Evolutionary conservation across 2,329 filamentous ascomycete species (phyloP).

Genomic region (Pseudogymnoascus sp.): DNA sequence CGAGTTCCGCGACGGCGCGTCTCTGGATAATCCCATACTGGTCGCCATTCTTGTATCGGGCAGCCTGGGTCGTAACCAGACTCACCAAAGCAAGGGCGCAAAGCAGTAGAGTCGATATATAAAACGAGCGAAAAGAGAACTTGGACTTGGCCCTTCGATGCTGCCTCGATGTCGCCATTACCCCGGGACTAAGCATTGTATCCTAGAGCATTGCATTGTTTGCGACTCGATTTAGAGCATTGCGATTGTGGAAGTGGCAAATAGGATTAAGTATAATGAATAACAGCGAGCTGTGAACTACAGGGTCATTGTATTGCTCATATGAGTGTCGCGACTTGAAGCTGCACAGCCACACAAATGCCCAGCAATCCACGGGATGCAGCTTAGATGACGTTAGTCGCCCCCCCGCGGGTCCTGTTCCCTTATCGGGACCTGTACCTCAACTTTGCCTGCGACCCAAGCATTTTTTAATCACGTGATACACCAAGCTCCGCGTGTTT

Average conservation of each 20-base stretch:
- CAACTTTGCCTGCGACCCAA: background rate
- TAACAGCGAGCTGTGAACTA: background rate
- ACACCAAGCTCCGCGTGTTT: background rate
- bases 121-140: constrained; percentile 28
- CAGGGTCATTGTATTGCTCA: background rate
- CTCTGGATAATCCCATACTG: constrained; percentile 24
- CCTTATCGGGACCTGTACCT: constrained; percentile 7
- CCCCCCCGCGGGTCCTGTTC: constrained; percentile 1
- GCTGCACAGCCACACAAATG: constrained; percentile 5
- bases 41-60: constrained; percentile 23
- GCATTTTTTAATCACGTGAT: background rate
- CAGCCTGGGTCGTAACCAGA: constrained; percentile 25
- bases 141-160: constrained; percentile 12
- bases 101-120: constrained; percentile 26
- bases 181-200: background rate
- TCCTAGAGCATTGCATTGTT: constrained; percentile 1
- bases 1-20: constrained; percentile 21
- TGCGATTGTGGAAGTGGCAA: background rate
- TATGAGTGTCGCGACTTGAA: background rate
- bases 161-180: background rate
- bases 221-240: background rate
- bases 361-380: background rate
- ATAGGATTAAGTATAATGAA: background rate
- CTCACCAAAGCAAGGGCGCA: constrained; percentile 25
- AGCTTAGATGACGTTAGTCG: constrained; percentile 3